A percentile compares a stretch with the other conserved stretches of the same genome.
These are phyloP conservation scores for Metschnikowia kofuensis DNA, from an alignment of 805 yeast species.

Conservation along the genomic window DNA sequence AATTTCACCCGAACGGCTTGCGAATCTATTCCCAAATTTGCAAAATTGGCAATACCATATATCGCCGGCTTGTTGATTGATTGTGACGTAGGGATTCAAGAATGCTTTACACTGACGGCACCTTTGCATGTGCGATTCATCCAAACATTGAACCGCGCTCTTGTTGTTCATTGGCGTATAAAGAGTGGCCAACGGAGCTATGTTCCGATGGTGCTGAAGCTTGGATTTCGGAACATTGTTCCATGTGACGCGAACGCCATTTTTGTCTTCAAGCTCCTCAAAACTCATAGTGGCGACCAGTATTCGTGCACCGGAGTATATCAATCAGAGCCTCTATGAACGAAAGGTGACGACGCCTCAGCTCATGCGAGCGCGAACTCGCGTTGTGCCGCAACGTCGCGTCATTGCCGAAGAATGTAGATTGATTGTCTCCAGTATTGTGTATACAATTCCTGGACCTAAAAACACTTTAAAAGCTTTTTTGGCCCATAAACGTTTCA, in stretches of 20 bases:
- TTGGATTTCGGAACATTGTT: constrained; percentile 57
- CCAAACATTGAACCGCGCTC: constrained; percentile 32
- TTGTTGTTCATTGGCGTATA: constrained; percentile 58
- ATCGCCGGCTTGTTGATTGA: constrained; percentile 23
- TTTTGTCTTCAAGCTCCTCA: constrained; percentile 61
- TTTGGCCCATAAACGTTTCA: too few relatives aligned
- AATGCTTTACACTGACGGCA: constrained; percentile 57
- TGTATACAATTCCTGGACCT: too few relatives aligned
- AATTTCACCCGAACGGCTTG: constrained; percentile 32
- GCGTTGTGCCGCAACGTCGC: not conserved
- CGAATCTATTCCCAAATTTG: constrained; percentile 41
- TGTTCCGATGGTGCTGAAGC: constrained; percentile 48
- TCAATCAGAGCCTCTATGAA: not conserved
- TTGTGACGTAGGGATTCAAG: constrained; percentile 49
- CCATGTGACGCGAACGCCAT: constrained; percentile 78
- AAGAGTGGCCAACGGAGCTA: constrained; percentile 54
- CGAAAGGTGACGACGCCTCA: not conserved
- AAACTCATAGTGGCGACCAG: constrained; percentile 34
- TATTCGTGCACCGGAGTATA: not conserved
- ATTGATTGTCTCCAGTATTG: too few relatives aligned
- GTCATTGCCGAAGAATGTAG: not conserved
- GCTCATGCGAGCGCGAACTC: not conserved
- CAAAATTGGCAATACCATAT: constrained; percentile 61
- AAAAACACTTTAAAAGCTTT: too few relatives aligned
- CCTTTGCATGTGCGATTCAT: constrained; percentile 39